Percentiles rank a stretch among this genome's conserved stretches.
Evolutionary conservation across 2,329 filamentous ascomycete genomes (phyloP).

Genomic region (Metarhizium anisopliae): DNA sequence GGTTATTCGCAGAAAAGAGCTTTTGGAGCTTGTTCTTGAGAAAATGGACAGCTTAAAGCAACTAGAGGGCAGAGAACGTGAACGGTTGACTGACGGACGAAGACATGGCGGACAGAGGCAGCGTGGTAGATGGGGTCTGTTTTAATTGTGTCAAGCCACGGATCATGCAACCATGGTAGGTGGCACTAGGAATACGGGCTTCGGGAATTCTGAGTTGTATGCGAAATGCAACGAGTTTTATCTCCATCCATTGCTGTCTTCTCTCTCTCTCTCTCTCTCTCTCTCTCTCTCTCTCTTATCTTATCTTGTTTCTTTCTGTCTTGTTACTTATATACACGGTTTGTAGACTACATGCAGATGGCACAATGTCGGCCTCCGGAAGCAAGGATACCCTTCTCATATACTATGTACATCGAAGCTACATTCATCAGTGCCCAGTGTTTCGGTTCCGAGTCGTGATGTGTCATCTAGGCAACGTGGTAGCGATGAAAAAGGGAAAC

Average conservation of each 20-base stretch:
- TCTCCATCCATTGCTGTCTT: too few species aligned
- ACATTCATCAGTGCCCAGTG: neutral
- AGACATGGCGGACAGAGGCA: conserved; percentile 26
- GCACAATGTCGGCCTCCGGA: neutral
- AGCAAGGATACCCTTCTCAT: conserved; percentile 1
- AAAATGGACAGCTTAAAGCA: conserved; percentile 91
- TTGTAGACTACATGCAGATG: neutral
- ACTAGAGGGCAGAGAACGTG: conserved; percentile 66
- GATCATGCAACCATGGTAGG: too few species aligned
- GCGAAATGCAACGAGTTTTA: too few species aligned
- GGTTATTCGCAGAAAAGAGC: conserved; percentile 82
- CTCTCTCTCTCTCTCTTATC: neutral
- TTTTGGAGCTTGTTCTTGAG: conserved; percentile 83
- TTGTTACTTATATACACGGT: neutral
- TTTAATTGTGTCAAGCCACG: conserved; percentile 22
- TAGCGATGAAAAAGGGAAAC: neutral
- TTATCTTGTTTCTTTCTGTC: conserved; percentile 2
- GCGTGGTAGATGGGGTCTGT: conserved; percentile 40
- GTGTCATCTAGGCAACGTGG: neutral
- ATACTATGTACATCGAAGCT: neutral
- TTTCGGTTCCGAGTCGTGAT: neutral
- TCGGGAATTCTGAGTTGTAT: too few species aligned
- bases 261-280: neutral
- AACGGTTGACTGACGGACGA: conserved; percentile 23
- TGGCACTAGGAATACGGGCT: too few species aligned